These are phyloP conservation scores for Fusarium mangiferae DNA, from an alignment of 2,329 filamentous ascomycete species.

Conservation along the genomic window DNA sequence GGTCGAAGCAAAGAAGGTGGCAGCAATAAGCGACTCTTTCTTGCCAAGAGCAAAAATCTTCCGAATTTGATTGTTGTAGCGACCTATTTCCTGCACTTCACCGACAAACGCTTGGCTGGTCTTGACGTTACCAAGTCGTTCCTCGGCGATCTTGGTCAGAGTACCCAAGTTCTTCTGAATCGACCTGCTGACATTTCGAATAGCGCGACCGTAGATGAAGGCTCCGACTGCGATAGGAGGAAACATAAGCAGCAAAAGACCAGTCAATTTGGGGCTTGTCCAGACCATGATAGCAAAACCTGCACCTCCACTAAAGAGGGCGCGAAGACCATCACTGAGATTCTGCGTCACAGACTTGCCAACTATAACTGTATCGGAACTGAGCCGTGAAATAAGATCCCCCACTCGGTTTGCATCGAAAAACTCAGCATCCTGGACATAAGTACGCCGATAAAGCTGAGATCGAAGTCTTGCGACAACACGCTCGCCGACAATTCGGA, in stretches of 20 bases:
- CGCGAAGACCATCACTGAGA: conserved; percentile 91
- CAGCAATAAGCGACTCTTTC: conserved; percentile 86
- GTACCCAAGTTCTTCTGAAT: conserved; percentile 95
- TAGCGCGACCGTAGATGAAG: conserved; percentile 89
- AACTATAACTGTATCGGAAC: conserved; percentile 96
- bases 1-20: conserved; percentile 87
- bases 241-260: conserved; percentile 85
- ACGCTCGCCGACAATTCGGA: conserved; percentile 93
- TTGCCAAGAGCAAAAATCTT: conserved; percentile 92
- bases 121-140: conserved; percentile 95
- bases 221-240: conserved; percentile 91
- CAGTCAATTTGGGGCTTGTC: conserved; percentile 90
- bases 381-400: conserved; percentile 93
- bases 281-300: conserved; percentile 96
- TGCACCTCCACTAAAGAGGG: conserved; percentile 88
- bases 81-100: conserved; percentile 86
- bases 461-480: conserved; percentile 92
- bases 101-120: conserved; percentile 97
- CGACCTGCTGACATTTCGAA: conserved; percentile 88
- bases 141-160: conserved; percentile 96
- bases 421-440: conserved; percentile 98
- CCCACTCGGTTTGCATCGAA: conserved; percentile 98
- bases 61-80: conserved; percentile 92
- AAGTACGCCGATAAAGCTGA: conserved; percentile 89
- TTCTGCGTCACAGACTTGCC: conserved; percentile 99